These are phyloP conservation scores for Candida ovalis DNA, from an alignment of 805 yeast genomes.

Conservation along the genomic window DNA sequence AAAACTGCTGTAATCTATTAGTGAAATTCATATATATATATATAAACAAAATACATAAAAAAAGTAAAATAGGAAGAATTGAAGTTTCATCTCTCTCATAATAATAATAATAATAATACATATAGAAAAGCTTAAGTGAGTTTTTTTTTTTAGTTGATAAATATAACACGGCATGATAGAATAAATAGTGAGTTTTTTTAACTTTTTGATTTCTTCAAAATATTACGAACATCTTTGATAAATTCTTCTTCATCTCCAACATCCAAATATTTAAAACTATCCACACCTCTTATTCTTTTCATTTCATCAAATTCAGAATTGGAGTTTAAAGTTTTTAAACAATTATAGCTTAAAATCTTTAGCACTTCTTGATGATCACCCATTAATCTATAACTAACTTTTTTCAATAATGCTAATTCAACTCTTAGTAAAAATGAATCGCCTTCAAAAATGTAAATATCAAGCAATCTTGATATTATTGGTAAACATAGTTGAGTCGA, in stretches of 20 bases:
- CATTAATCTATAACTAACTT: constrained; percentile 47
- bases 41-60: not conserved
- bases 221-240: constrained; percentile 37
- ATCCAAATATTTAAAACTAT: constrained; percentile 36
- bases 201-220: constrained; percentile 27
- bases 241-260: constrained; percentile 51
- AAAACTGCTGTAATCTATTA: too few relatives aligned
- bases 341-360: constrained; percentile 34
- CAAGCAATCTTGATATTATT: constrained; percentile 47
- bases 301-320: constrained; percentile 13
- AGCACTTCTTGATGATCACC: constrained; percentile 48
- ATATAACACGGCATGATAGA: not conserved
- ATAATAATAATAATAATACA: too few relatives aligned
- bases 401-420: constrained; percentile 48
- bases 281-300: constrained; percentile 10
- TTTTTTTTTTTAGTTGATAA: too few relatives aligned
- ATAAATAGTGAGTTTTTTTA: constrained; percentile 1
- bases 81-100: not conserved
- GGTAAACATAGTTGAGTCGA: constrained; percentile 44
- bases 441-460: constrained; percentile 59
- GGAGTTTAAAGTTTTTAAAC: constrained; percentile 19
- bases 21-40: too few relatives aligned
- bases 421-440: constrained; percentile 51
- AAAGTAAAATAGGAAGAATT: not conserved
- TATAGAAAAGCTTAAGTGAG: too few relatives aligned